These are phyloP conservation scores for Rhizomucor miehei DNA, from an alignment of 371 early-diverging fungal genomes.

Conservation along the genomic window DNA sequence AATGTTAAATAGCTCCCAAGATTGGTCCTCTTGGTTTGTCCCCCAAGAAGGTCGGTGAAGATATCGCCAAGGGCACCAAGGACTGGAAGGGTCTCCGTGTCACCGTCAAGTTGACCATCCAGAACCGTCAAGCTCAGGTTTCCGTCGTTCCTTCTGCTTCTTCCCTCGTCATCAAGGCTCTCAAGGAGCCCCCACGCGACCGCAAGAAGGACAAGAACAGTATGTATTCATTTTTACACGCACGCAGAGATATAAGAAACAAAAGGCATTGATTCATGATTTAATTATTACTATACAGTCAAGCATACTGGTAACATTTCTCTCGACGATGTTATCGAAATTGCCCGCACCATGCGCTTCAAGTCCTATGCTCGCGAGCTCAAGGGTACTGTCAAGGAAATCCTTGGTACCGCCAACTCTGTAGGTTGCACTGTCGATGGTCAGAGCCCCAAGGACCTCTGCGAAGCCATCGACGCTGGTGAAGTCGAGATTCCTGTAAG, in stretches of 20 bases:
- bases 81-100: conserved; percentile 99
- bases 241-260: too few relatives aligned
- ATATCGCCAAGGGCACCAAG: conserved; percentile 99
- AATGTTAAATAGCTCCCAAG: conserved; percentile 70
- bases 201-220: conserved; percentile 99
- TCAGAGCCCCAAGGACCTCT: conserved; percentile 47
- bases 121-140: conserved; percentile 99
- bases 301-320: conserved; percentile 94
- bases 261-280: conserved; percentile 18
- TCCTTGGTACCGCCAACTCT: conserved; percentile 95
- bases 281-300: conserved; percentile 34
- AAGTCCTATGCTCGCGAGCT: conserved; percentile 91
- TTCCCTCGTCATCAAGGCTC: conserved; percentile 97
- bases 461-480: conserved; percentile 59
- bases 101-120: conserved; percentile 97
- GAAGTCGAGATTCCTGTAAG: conserved; percentile 75
- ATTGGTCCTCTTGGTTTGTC: conserved; percentile 99
- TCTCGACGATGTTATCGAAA: conserved; percentile 91
- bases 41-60: conserved; percentile 99
- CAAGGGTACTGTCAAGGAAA: conserved; percentile 97
- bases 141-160: conserved; percentile 98
- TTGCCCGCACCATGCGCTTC: conserved; percentile 95
- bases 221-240: conserved; percentile 25
- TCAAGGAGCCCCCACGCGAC: conserved; percentile 99
- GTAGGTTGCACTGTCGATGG: conserved; percentile 88